Evolutionary conservation across 805 yeast species (phyloP).

Genomic region (Lachancea nothofagi): DNA sequence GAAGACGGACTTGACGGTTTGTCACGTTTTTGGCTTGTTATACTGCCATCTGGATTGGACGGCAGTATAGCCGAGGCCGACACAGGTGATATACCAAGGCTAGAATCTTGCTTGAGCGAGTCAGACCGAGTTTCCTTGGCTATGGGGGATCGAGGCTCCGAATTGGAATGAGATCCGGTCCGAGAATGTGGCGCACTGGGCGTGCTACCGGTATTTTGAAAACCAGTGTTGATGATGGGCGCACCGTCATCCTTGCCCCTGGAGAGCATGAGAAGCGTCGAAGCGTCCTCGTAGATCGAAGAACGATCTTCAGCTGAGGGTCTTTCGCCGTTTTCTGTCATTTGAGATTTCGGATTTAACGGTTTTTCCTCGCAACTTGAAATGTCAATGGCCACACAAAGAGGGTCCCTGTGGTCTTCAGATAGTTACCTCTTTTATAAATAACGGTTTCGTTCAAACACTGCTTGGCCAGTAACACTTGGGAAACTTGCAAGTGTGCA

Average conservation of each 20-base stretch:
- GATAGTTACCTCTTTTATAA: not conserved
- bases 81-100: constrained; percentile 40
- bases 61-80: constrained; percentile 41
- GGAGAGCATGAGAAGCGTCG: constrained; percentile 56
- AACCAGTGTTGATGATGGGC: not conserved
- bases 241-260: constrained; percentile 39
- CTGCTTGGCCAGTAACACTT: too few relatives aligned
- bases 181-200: constrained; percentile 10
- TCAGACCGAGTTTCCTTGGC: constrained; percentile 4
- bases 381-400: too few relatives aligned
- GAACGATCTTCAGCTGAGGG: not conserved
- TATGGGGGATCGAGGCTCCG: constrained; percentile 5
- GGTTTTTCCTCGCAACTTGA: too few relatives aligned
- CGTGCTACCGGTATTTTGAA: constrained; percentile 22
- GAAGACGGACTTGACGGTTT: constrained; percentile 6
- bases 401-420: not conserved
- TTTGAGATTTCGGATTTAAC: constrained; percentile 3
- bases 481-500: too few relatives aligned
- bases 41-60: constrained; percentile 15
- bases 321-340: constrained; percentile 13
- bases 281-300: constrained; percentile 50
- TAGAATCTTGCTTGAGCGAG: constrained; percentile 31
- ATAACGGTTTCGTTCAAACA: too few relatives aligned
- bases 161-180: constrained; percentile 4
- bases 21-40: not conserved